Conservation (phyloP, 177 flowering plant species). For the Vitis hybrid region DNA sequence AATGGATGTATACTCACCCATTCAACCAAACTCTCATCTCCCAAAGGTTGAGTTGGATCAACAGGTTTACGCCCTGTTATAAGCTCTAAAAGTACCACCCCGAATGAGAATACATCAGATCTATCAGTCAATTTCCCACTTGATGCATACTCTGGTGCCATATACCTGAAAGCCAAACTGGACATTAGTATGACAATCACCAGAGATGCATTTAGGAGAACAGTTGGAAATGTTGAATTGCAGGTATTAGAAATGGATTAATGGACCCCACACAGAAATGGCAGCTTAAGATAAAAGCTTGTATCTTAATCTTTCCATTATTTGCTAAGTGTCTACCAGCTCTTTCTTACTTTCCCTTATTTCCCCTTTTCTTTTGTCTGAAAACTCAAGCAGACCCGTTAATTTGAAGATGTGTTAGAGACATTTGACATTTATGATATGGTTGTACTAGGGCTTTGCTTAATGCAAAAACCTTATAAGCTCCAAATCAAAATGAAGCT, state of each 20-base stretch:
- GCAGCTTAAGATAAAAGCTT: no score
- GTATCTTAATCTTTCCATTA: no score
- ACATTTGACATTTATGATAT: background rate
- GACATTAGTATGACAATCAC: background rate
- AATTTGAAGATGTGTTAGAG: background rate
- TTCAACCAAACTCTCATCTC: slow-evolving; percentile 75
- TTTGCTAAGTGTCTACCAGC: no score
- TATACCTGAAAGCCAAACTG: slow-evolving; percentile 30
- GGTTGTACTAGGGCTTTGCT: no score
- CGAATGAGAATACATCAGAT: slow-evolving; percentile 80
- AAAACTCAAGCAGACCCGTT: no score
- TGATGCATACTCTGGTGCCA: slow-evolving; percentile 77
- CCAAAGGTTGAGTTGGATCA: slow-evolving; percentile 43
- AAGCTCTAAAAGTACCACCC: slow-evolving; percentile 80
- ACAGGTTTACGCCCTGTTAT: slow-evolving; percentile 71
- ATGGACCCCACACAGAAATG: no score
- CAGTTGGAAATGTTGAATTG: no score
- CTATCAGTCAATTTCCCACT: slow-evolving; percentile 68
- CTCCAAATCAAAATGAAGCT: no score
- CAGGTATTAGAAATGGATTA: no score
- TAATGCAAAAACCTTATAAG: no score
- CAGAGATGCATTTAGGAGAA: background rate
- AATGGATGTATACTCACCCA: slow-evolving; percentile 37
- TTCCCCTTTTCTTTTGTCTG: no score
- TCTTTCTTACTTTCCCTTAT: no score